Conservation (phyloP, 805 yeast genomes). For the Schizosaccharomyces octosporus region DNA sequence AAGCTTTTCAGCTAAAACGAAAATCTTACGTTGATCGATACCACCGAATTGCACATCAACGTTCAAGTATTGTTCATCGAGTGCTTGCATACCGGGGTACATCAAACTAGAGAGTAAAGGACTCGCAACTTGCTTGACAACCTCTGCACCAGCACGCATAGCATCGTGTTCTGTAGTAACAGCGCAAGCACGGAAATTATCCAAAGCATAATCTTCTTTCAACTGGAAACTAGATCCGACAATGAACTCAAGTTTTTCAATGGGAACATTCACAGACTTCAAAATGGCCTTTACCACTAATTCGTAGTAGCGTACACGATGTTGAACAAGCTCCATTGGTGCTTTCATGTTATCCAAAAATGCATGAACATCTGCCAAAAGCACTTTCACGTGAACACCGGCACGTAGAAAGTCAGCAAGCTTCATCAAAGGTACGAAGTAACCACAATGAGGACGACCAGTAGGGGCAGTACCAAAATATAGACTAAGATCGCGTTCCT, state of each 20-base stretch:
- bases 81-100: slow-evolving; percentile 95
- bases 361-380: slow-evolving; percentile 89
- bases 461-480: slow-evolving; percentile 99
- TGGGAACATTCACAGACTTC: slow-evolving; percentile 68
- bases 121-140: slow-evolving; percentile 86
- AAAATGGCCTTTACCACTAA: slow-evolving; percentile 61
- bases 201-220: slow-evolving; percentile 57
- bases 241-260: slow-evolving; percentile 63
- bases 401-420: slow-evolving; percentile 85
- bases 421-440: slow-evolving; percentile 93
- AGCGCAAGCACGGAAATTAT: slow-evolving; percentile 65
- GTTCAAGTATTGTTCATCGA: slow-evolving; percentile 74
- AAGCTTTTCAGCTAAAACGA: slow-evolving; percentile 88
- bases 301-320: slow-evolving; percentile 81
- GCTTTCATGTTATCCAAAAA: slow-evolving; percentile 97
- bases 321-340: slow-evolving; percentile 66
- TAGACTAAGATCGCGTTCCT: slow-evolving; percentile 57
- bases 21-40: slow-evolving; percentile 93
- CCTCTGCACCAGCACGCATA: slow-evolving; percentile 97
- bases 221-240: slow-evolving; percentile 81
- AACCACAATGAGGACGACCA: slow-evolving; percentile 95
- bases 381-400: slow-evolving; percentile 77
- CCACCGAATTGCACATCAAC: slow-evolving; percentile 96
- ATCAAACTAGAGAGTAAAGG: slow-evolving; percentile 83
- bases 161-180: slow-evolving; percentile 83